Conservation (phyloP, 805 yeast species). For the Suhomyces faveliae region DNA sequence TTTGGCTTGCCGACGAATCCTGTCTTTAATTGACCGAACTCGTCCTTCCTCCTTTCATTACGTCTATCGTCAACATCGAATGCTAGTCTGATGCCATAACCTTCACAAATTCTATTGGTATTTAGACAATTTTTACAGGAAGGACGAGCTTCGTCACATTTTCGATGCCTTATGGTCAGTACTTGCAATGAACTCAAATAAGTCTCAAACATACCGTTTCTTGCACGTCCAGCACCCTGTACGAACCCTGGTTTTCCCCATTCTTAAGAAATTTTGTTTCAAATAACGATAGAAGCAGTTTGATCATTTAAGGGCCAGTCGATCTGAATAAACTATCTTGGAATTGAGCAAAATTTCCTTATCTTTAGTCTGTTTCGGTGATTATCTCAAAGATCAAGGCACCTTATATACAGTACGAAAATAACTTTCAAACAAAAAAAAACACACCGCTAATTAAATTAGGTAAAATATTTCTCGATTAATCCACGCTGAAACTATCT, state of each 20-base stretch:
- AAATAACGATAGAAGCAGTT: not conserved
- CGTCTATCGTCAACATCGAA: slow-evolving; percentile 52
- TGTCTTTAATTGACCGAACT: slow-evolving; percentile 35
- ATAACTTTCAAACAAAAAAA: too few relatives aligned
- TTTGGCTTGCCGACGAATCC: slow-evolving; percentile 48
- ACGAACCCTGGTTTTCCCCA: slow-evolving; percentile 48
- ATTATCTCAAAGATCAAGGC: not conserved
- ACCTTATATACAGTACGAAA: not conserved
- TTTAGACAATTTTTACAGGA: slow-evolving; percentile 46
- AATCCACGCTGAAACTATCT: too few relatives aligned
- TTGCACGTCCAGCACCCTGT: slow-evolving; percentile 63
- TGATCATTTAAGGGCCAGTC: not conserved
- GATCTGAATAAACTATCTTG: not conserved
- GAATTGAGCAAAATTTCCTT: too few relatives aligned
- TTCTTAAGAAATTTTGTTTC: slow-evolving; percentile 2
- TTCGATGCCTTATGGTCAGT: slow-evolving; percentile 41
- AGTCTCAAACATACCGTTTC: slow-evolving; percentile 33
- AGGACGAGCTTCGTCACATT: slow-evolving; percentile 58
- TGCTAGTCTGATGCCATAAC: slow-evolving; percentile 47
- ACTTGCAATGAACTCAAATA: not conserved
- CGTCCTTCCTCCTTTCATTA: slow-evolving; percentile 17
- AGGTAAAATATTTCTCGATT: too few relatives aligned
- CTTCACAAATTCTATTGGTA: slow-evolving; percentile 47
- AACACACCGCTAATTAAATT: too few relatives aligned
- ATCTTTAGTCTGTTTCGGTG: too few relatives aligned